Evolutionary conservation across 2,329 filamentous ascomycete genomes (phyloP).

Genomic region (Aspergillus intermedius): DNA sequence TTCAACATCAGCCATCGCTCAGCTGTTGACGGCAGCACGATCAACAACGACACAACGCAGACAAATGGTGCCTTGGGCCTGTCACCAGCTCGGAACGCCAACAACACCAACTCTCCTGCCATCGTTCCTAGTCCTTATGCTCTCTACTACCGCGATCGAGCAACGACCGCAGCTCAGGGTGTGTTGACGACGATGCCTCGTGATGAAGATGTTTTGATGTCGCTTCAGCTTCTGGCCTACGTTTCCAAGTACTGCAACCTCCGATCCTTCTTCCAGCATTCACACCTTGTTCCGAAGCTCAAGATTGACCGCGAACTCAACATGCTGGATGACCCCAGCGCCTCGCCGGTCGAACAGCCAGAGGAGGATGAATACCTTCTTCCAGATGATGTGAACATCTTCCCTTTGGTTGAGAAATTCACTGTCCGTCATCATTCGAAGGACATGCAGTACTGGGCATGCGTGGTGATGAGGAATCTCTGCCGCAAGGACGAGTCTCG

Average conservation of each 20-base stretch:
- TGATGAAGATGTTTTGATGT: slow-evolving; percentile 97
- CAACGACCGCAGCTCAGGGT: slow-evolving; percentile 60
- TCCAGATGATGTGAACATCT: slow-evolving; percentile 95
- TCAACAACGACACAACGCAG: slow-evolving; percentile 62
- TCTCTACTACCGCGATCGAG: slow-evolving; percentile 71
- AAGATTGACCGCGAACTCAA: slow-evolving; percentile 83
- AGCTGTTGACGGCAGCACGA: slow-evolving; percentile 76
- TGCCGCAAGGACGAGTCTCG: slow-evolving; percentile 95
- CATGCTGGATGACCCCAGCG: slow-evolving; percentile 62
- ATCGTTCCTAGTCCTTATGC: slow-evolving; percentile 66
- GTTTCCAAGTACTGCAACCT: slow-evolving; percentile 98
- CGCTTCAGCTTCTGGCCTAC: slow-evolving; percentile 89
- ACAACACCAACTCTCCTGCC: slow-evolving; percentile 66
- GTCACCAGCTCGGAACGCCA: slow-evolving; percentile 58
- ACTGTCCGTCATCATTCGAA: slow-evolving; percentile 90
- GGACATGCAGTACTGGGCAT: slow-evolving; percentile 99
- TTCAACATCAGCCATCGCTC: slow-evolving; percentile 91
- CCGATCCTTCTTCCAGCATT: slow-evolving; percentile 88
- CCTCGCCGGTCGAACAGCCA: slow-evolving; percentile 24
- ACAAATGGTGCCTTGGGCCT: slow-evolving; percentile 63
- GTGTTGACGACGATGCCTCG: slow-evolving; percentile 87
- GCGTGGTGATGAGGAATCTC: slow-evolving; percentile 96
- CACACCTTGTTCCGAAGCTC: slow-evolving; percentile 84
- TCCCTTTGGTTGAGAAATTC: slow-evolving; percentile 96
- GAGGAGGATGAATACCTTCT: slow-evolving; percentile 82